Percentiles rank a stretch among this genome's conserved stretches.
phyloP scores from a whole-genome alignment of 73 alveolate genomes.

The Paramecium tetraurelia region DNA sequence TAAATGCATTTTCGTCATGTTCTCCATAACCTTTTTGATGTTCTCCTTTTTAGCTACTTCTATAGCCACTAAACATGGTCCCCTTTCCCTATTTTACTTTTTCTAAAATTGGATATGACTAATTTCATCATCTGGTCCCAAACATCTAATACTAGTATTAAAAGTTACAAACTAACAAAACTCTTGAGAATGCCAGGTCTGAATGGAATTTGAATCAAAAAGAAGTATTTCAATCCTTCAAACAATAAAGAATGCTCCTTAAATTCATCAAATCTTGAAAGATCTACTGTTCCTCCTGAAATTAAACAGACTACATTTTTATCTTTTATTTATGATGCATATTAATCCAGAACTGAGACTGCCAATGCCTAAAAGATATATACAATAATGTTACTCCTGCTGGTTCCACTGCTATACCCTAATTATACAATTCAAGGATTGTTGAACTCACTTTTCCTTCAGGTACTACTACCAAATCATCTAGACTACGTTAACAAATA shows the following conservation, averaged over 20 bases:
- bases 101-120: conserved; percentile 39
- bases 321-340: conserved; percentile 15
- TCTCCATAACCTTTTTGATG: conserved; percentile 25
- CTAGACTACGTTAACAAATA: conserved; percentile 17
- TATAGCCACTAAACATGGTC: conserved; percentile 39
- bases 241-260: conserved; percentile 13
- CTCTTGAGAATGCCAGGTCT: conserved; percentile 35
- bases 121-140: conserved; percentile 54
- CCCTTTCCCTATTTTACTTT: conserved; percentile 40
- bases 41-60: conserved; percentile 50
- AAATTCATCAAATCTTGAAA: conserved; percentile 57
- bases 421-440: conserved; percentile 4
- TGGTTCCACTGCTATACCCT: conserved; percentile 48
- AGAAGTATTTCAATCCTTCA: conserved; percentile 57
- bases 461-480: conserved; percentile 2
- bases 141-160: neutral
- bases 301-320: conserved; percentile 46
- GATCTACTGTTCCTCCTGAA: conserved; percentile 48
- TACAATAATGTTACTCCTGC: conserved; percentile 35
- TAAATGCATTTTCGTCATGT: conserved; percentile 44
- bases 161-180: conserved; percentile 2
- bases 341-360: conserved; percentile 43
- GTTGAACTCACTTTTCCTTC: conserved; percentile 56
- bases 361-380: neutral
- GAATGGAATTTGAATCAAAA: conserved; percentile 36